Conservation (phyloP, 306 rosid species). For the Lithocarpus polystachyus region DNA sequence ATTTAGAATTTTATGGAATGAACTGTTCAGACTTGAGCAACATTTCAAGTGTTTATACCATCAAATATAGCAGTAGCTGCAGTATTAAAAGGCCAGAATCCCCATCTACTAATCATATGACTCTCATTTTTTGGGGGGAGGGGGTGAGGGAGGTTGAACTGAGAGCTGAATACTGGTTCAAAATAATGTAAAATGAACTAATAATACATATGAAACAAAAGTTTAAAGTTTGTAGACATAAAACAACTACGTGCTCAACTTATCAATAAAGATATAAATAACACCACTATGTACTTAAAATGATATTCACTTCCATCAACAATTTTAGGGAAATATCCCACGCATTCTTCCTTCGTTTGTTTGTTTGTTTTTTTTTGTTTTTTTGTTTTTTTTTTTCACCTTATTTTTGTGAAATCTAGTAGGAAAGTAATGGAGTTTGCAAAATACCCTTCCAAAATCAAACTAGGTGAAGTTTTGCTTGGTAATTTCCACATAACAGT, state of each 20-base stretch:
- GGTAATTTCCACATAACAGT: background rate
- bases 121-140: background rate
- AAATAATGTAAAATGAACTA: background rate
- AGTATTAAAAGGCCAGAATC: background rate
- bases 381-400: no score
- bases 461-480: background rate
- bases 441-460: background rate
- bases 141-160: background rate
- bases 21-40: background rate
- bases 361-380: no score
- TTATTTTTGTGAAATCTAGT: background rate
- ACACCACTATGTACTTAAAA: no score
- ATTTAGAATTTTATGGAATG: background rate
- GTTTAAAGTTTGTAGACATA: background rate
- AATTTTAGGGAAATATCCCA: background rate
- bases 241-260: no score
- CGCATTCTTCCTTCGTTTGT: background rate
- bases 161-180: background rate
- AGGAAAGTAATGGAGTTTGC: background rate
- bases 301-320: no score
- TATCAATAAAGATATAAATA: no score
- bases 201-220: background rate
- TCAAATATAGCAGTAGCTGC: background rate
- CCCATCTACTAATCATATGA: background rate
- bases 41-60: background rate